phyloP scores from a whole-genome alignment of 1,284 basidiomycete species.

The Tilletia indica region DNA sequence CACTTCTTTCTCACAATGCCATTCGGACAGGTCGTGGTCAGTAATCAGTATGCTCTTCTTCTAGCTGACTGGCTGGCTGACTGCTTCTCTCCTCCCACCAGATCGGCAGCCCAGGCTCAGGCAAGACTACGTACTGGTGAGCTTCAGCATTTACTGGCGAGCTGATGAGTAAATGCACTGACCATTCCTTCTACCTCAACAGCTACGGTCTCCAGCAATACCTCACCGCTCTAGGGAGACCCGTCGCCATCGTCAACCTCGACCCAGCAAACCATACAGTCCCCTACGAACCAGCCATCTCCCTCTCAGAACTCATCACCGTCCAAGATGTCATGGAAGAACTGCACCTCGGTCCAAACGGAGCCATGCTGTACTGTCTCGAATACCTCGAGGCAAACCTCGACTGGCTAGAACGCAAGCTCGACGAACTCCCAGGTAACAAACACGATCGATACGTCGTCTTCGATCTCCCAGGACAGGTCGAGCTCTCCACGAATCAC shows the following conservation, averaged over 20 bases:
- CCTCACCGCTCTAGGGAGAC: constrained; percentile 78
- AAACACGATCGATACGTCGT: constrained; percentile 68
- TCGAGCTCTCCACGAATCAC: constrained; percentile 95
- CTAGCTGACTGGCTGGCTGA: too few species aligned
- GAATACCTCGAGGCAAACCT: constrained; percentile 94
- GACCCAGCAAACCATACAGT: constrained; percentile 91
- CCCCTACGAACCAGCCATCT: constrained; percentile 84
- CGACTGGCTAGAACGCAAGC: constrained; percentile 77
- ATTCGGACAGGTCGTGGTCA: constrained; percentile 36
- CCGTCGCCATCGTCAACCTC: constrained; percentile 86
- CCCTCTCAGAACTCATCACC: constrained; percentile 81
- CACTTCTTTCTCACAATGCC: constrained; percentile 27
- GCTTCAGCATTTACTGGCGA: neutral
- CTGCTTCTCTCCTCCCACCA: neutral
- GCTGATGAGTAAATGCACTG: neutral
- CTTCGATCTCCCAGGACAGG: constrained; percentile 96
- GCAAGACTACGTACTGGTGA: constrained; percentile 51
- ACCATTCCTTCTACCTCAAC: neutral
- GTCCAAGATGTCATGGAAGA: constrained; percentile 84
- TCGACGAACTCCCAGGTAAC: constrained; percentile 58
- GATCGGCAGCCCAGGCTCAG: constrained; percentile 49
- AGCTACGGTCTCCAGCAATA: constrained; percentile 60
- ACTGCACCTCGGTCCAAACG: constrained; percentile 87
- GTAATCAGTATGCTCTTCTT: neutral
- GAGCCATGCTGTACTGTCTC: constrained; percentile 94